Evolutionary conservation across 495 filamentous ascomycete species (phyloP), one percentile per base, ranked within the genome.

Genomic region (Rusavskia elegans): DNA sequence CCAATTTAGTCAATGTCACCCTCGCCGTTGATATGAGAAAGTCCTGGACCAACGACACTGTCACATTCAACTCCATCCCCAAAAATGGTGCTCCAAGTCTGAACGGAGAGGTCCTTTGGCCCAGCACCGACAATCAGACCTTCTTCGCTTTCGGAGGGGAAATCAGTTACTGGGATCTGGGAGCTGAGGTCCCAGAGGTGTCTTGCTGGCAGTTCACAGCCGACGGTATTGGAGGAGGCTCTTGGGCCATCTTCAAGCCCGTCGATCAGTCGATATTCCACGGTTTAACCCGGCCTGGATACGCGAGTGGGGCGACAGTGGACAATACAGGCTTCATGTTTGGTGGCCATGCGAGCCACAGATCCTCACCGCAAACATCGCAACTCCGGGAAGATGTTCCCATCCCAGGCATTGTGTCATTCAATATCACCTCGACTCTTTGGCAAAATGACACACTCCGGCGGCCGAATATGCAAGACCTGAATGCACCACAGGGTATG

Each of bases 131-230:
- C 13, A 53, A 46, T 19, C n/a, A 37, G 11, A 16, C 51, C 5
- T 45, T 53, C 51, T 48, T 25, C 9, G 13, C 11, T 8, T 53
- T 53, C 39, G 51, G 51, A 5, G 51, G 51, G 2, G 51, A 53
- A 48, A 3, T 39, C 4, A 53, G 19, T 35, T 46, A 20, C 14
- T 36, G 19, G 17, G 4, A 20, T 20, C 14, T 9, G 8, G n/a
- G 13, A 17, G 9, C 13, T n/a, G 16, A 14, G 2, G 10, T 14
- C 20, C 21, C 38, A 3, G 9, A 16, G 2, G 46, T 19, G 13
- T 16, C 39, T 14, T 9, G 29, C 14, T 53, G 23, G 40, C 51
- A 53, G 29, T 53, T 53, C 51, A 49, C 36, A 32, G 23, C 32
- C 10, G 23, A 10, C 21, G 17, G 20, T 8, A 20, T 32, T 5